phyloP scores from a whole-genome alignment of 306 rosid genomes.

The Canavalia gladiata region DNA sequence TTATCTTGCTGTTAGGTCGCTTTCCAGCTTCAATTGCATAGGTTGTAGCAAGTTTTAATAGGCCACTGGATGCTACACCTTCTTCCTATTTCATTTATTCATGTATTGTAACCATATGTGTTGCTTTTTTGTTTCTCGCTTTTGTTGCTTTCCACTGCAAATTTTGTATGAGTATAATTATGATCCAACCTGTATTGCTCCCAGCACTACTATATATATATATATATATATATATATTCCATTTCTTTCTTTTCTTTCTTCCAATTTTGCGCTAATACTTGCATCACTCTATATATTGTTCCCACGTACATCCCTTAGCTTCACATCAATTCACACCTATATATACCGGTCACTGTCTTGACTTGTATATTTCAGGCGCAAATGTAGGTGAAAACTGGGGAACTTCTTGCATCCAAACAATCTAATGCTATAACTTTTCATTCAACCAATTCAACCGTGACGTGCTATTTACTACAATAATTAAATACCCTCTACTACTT shows the following conservation, averaged over 20 bases:
- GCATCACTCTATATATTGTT: constrained; percentile 13
- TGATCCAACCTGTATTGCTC: constrained; percentile 54
- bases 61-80: constrained; percentile 44
- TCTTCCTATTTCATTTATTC: constrained; percentile 49
- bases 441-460: constrained; percentile 4
- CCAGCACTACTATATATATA: not conserved
- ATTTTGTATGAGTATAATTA: constrained; percentile 50
- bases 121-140: constrained; percentile 44
- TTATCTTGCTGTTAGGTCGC: constrained; percentile 58
- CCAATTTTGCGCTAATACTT: constrained; percentile 40
- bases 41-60: constrained; percentile 31
- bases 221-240: not conserved
- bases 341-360: not conserved
- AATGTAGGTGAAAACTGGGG: not conserved
- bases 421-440: not conserved
- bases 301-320: constrained; percentile 1
- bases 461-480: not conserved
- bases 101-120: constrained; percentile 43
- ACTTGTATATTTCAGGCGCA: not conserved
- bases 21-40: constrained; percentile 55
- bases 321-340: constrained; percentile 38
- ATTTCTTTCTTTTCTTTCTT: constrained; percentile 35
- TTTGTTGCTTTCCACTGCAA: constrained; percentile 59
- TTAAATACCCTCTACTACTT: too few species aligned
- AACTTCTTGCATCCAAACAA: not conserved